phyloP scores from a whole-genome alignment of 805 yeast genomes.

The Hanseniaspora lachancei region DNA sequence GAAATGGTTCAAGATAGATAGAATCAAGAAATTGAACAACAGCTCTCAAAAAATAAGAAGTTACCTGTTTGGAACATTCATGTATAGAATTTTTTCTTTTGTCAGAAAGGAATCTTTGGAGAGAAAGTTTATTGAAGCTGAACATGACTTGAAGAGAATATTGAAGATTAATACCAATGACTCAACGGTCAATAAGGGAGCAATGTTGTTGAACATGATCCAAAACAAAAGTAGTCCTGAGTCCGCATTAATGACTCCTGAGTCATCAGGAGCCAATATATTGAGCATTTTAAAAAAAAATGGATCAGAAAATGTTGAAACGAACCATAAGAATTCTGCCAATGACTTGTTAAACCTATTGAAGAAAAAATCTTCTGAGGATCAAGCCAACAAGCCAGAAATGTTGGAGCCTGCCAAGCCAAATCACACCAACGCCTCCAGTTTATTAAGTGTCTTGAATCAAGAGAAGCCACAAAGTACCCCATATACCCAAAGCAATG shows the following conservation, averaged over 20 bases:
- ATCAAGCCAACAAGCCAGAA: conserved; percentile 47
- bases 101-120: conserved; percentile 4
- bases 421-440: neutral
- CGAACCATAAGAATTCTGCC: conserved; percentile 29
- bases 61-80: conserved; percentile 32
- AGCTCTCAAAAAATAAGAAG: conserved; percentile 26
- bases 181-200: conserved; percentile 5
- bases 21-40: conserved; percentile 27
- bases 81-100: conserved; percentile 28
- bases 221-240: neutral
- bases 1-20: conserved; percentile 59
- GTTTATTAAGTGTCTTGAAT: conserved; percentile 1
- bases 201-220: neutral
- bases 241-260: neutral
- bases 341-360: conserved; percentile 18
- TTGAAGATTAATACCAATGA: conserved; percentile 15
- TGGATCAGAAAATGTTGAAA: neutral
- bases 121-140: conserved; percentile 10
- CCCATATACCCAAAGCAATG: neutral
- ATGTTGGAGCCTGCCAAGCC: conserved; percentile 29
- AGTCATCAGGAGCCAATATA: conserved; percentile 2
- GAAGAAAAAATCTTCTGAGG: conserved; percentile 23
- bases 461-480: neutral
- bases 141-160: conserved; percentile 7
- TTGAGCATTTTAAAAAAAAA: conserved; percentile 3